Evolutionary conservation across 345 rosid species (phyloP), one percentile per base, ranked within the genome.

Genomic region (Hibiscus mutabilis): DNA sequence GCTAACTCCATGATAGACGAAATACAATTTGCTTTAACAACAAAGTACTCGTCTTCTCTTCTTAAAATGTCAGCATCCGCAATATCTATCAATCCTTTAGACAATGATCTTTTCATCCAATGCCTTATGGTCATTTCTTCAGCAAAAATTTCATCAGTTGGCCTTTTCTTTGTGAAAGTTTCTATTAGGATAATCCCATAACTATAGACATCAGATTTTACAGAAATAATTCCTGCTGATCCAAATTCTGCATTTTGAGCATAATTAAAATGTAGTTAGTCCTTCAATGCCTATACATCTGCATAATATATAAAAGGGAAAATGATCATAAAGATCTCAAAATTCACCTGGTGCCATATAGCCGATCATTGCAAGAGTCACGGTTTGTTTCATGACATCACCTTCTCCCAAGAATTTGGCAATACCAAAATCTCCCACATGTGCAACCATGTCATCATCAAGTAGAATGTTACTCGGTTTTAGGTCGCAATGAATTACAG

Each of bases 341-440:
- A 64, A 21, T 0, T 64, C 24, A 74, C 77, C 77, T 44, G 77
- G 72, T 67, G 77, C 72, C 66, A 66, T 74, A 47, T 74, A 74
- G 0, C 77, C 67, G 2, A 74, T 57, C 2, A 72, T 74, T 21
- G 60, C 60, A 22, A 56, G 60, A 56, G 60, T 56, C 60, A 56
- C 22, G 27, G 60, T 56, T 11, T 57, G 66, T 25, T 27, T 29
- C 66, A 66, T 29, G 8, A 35, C 29, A 1, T 65, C 59, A 11
- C 18, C 47, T 42, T 44, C 64, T 14, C 31, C 63, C 33, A 66
- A 66, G 0, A 74, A 42, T 25, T 74, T 74, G 12, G 76, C 16
- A 8, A 59, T 66, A 18, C 77, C 71, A 57, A 66, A 55, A 27
- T 73, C 71, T 21, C 76, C 51, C 10, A 73, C 21, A 42, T 37